Evolutionary conservation across 305 asterid genomes (phyloP), one percentile per base, ranked within the genome.

Genomic region (Fraxinus floribunda): DNA sequence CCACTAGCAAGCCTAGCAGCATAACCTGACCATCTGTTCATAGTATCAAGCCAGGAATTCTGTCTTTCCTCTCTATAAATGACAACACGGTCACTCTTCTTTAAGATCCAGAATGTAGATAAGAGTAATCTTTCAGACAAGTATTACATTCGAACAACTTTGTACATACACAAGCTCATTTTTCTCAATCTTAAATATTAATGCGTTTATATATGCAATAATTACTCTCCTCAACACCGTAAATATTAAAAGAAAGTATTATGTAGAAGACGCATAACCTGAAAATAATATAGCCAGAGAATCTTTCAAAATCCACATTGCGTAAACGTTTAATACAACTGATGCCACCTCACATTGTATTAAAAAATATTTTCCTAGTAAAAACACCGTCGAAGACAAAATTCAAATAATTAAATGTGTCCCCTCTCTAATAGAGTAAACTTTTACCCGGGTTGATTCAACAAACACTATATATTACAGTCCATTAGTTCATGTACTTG

Each of bases 401-500:
- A 70, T 70, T 70, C 20, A 20, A 13, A 70, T 11, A 30, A 32
- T 30, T 32, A 29, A 15, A 71, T 32, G n/a, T 30, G 41, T 52
- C 71, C 46, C 46, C 9, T 68, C 39, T 26, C 15, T 32, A 71
- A 32, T 34, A 71, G 24, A 44, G 34, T 15, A 34, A 66, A 34
- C 26, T 10, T 68, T 68, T 29, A 13, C 66, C 11, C 1, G 66
- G 24, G 66, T 18, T 71, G 46, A 71, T 32, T 71, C 46, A 71
- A 71, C 76, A 71, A 71, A 30, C 38, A 70, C 35, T 70, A 6
- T 57, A 1, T 57, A 70, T 32, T 32, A 16, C 22, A 15, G 76
- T 71, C 26, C 22, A 71, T 20, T 62, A 75, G 62, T 76, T 79
- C 70, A 76, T 18, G 72, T 8, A 75, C 66, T 26, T 46, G 83